Evolutionary conservation across 2,329 filamentous ascomycete species (phyloP).

Genomic region (Aspergillus arachidicola): DNA sequence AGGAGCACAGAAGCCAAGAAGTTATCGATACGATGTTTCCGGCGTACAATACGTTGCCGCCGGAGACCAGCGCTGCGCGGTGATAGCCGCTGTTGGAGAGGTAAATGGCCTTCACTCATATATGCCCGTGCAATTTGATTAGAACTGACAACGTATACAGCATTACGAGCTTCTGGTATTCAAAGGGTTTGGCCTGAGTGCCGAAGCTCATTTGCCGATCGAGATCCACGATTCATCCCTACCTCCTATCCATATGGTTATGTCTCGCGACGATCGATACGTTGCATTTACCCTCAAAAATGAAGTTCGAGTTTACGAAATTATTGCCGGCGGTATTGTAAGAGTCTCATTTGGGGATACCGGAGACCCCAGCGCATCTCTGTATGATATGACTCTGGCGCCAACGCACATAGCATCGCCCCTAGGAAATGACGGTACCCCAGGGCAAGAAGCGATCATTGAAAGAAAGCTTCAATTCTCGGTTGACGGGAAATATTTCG

Average conservation of each 20-base stretch:
- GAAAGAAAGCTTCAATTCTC: conserved; percentile 38
- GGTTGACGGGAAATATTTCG: conserved; percentile 33
- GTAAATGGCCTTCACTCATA: conserved; percentile 11
- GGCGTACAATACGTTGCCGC: conserved; percentile 35
- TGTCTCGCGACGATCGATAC: conserved; percentile 27
- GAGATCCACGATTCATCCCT: conserved; percentile 27
- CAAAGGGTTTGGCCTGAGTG: conserved; percentile 25
- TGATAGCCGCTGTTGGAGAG: conserved; percentile 30
- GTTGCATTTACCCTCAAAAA: conserved; percentile 26
- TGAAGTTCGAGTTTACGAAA: conserved; percentile 24
- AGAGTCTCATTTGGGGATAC: conserved; percentile 14
- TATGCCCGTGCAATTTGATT: neutral
- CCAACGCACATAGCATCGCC: neutral
- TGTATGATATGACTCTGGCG: neutral
- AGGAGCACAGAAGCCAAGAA: conserved; percentile 28
- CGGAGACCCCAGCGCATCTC: neutral
- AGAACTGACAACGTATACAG: conserved; percentile 20
- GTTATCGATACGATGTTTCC: conserved; percentile 35
- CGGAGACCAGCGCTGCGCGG: conserved; percentile 36
- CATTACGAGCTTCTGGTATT: conserved; percentile 32
- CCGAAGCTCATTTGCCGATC: conserved; percentile 28
- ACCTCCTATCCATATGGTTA: conserved; percentile 21
- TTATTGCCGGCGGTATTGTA: conserved; percentile 17
- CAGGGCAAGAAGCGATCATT: conserved; percentile 27
- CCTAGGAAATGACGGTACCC: neutral